phyloP scores from a whole-genome alignment of 2,329 filamentous ascomycete genomes.

The Escovopsis sp. region DNA sequence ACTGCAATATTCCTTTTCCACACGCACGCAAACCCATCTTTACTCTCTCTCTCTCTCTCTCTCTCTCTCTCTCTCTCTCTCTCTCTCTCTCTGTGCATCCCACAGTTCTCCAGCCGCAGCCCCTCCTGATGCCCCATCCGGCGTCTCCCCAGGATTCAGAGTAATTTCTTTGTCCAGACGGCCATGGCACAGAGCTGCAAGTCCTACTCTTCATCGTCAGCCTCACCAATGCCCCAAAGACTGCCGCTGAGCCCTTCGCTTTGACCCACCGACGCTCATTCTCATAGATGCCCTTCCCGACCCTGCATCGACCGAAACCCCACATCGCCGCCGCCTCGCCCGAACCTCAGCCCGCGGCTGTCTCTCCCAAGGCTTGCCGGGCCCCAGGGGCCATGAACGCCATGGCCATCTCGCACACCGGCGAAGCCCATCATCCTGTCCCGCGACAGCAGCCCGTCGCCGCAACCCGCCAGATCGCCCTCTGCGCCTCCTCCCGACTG shows the following conservation, averaged over 20 bases:
- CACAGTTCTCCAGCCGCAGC: not conserved
- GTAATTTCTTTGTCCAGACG: constrained; percentile 1
- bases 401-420: constrained; percentile 9
- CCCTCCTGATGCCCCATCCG: not conserved
- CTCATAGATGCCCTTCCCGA: no score
- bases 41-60: not conserved
- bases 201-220: constrained; percentile 1
- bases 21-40: not conserved
- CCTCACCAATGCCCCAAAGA: constrained; percentile 1
- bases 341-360: constrained; percentile 6
- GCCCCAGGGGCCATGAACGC: constrained; percentile 10
- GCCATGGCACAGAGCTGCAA: constrained; percentile 7
- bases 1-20: no score
- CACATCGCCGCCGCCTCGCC: not conserved
- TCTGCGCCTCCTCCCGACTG: constrained; percentile 12
- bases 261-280: not conserved
- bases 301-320: not conserved
- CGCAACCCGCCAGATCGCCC: constrained; percentile 9
- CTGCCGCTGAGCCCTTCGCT: constrained; percentile 2
- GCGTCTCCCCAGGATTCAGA: not conserved
- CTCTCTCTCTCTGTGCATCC: not conserved
- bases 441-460: constrained; percentile 5
- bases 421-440: constrained; percentile 4
- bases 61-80: not conserved
- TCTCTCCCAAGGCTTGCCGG: constrained; percentile 7